These are phyloP conservation scores for Coemansia sp. DNA, from an alignment of 371 early-diverging fungal species.

Conservation along the genomic window DNA sequence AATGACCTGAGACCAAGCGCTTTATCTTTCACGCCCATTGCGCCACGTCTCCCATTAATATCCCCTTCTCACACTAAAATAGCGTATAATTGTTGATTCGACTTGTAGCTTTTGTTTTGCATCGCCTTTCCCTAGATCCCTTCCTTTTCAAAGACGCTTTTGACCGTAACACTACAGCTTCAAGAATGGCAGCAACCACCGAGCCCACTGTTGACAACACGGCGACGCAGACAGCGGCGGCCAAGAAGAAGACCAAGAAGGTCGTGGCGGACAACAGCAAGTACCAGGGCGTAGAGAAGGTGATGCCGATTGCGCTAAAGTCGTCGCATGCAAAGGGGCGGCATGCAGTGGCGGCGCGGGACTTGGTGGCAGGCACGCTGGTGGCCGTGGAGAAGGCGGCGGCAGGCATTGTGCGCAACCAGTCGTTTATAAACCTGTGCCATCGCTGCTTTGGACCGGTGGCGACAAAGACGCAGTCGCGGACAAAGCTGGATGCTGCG, in stretches of 20 bases:
- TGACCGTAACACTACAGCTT: not conserved
- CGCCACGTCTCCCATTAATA: not conserved
- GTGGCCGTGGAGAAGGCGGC: constrained; percentile 60
- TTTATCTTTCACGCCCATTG: not conserved
- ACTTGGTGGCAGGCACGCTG: constrained; percentile 57
- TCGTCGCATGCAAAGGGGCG: constrained; percentile 60
- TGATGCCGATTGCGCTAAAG: constrained; percentile 37
- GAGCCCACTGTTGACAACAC: constrained; percentile 41
- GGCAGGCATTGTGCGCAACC: constrained; percentile 61
- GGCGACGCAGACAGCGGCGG: constrained; percentile 8
- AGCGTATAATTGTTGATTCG: not conserved
- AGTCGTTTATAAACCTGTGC: constrained; percentile 59
- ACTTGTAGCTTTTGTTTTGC: constrained; percentile 1
- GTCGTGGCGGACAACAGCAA: constrained; percentile 42
- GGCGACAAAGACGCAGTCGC: constrained; percentile 38
- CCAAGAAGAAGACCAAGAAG: constrained; percentile 51
- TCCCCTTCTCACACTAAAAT: not conserved
- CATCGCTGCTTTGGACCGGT: constrained; percentile 60
- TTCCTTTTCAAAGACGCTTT: not conserved
- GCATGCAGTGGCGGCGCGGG: constrained; percentile 59
- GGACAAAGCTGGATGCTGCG: constrained; percentile 31
- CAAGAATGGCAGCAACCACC: constrained; percentile 42
- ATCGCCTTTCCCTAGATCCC: not conserved
- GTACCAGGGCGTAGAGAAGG: constrained; percentile 31
- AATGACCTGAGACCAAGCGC: not conserved